A percentile compares a stretch with the other conserved stretches of the same genome.
These are phyloP conservation scores for Alternaria triticimaculans DNA, from an alignment of 2,329 filamentous ascomycete genomes.

Conservation along the genomic window DNA sequence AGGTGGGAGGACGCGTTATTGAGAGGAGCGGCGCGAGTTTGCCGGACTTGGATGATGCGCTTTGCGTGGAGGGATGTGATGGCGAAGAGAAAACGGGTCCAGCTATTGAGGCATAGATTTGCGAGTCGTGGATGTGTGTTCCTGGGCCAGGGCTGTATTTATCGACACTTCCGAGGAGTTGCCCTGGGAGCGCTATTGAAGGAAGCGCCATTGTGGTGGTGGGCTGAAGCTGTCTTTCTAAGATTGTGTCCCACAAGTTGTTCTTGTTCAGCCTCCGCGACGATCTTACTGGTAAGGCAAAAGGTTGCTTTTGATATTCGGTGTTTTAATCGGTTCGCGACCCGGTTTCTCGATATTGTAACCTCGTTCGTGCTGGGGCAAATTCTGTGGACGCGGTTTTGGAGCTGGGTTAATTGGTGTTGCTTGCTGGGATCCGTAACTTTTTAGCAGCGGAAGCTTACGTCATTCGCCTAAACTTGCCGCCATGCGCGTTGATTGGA, in stretches of 20 bases:
- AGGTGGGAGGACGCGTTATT: slow-evolving; percentile 35
- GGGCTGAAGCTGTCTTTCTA: neutral
- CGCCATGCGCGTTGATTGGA: slow-evolving; percentile 1
- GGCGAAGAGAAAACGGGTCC: slow-evolving; percentile 65
- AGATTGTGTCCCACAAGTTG: neutral
- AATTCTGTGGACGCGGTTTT: neutral
- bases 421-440: slow-evolving; percentile 21
- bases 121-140: slow-evolving; percentile 78
- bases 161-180: slow-evolving; percentile 72
- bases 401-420: neutral
- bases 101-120: slow-evolving; percentile 82
- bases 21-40: slow-evolving; percentile 53
- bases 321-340: neutral
- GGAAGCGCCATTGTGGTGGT: slow-evolving; percentile 42
- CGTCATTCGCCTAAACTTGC: slow-evolving; percentile 30
- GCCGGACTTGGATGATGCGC: slow-evolving; percentile 58
- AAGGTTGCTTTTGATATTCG: neutral
- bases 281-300: neutral
- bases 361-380: slow-evolving; percentile 1
- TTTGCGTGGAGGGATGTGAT: slow-evolving; percentile 51
- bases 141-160: slow-evolving; percentile 78
- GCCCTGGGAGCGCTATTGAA: slow-evolving; percentile 76
- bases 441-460: slow-evolving; percentile 33
- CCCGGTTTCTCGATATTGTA: neutral
- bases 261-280: neutral